Conservation (phyloP, 2,329 filamentous ascomycete genomes). For the Hypomyces perniciosus region DNA sequence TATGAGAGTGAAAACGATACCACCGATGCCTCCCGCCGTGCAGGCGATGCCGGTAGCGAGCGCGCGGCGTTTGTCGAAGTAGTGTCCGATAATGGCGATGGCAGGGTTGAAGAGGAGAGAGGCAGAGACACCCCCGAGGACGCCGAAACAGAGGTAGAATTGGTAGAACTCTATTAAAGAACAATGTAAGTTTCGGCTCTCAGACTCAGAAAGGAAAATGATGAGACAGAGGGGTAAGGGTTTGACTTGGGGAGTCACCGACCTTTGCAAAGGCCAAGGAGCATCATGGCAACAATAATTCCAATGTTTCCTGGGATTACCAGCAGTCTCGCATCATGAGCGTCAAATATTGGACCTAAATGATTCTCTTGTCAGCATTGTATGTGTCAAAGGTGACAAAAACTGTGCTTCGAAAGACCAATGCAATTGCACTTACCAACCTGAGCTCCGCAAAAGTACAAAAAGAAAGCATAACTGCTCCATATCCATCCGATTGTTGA, state of each 20-base stretch:
- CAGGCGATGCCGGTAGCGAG: slow-evolving; percentile 65
- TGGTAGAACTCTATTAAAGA: slow-evolving; percentile 53
- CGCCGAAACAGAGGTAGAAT: slow-evolving; percentile 62
- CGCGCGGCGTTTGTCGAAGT: slow-evolving; percentile 57
- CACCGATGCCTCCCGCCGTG: slow-evolving; percentile 56
- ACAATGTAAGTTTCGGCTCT: neutral
- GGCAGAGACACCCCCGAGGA: slow-evolving; percentile 59
- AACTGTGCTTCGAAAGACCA: neutral
- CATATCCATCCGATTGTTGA: slow-evolving; percentile 68
- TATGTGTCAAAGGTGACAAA: neutral
- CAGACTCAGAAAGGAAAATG: neutral
- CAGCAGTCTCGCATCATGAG: slow-evolving; percentile 55
- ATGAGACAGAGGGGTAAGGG: neutral
- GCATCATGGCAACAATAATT: slow-evolving; percentile 48
- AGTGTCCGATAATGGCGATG: slow-evolving; percentile 62
- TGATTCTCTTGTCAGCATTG: neutral
- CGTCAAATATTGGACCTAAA: slow-evolving; percentile 59
- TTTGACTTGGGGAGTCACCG: neutral
- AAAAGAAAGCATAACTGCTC: slow-evolving; percentile 61
- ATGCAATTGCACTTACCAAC: slow-evolving; percentile 36
- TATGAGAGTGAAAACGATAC: slow-evolving; percentile 42
- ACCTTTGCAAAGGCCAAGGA: slow-evolving; percentile 41
- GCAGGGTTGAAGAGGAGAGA: slow-evolving; percentile 66
- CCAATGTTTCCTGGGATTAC: slow-evolving; percentile 52
- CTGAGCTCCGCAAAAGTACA: slow-evolving; percentile 66